Evolutionary conservation across 192 early-diverging fungal species (phyloP), one percentile per base, ranked within the genome.

Genomic region (Backusella mclennaniae): DNA sequence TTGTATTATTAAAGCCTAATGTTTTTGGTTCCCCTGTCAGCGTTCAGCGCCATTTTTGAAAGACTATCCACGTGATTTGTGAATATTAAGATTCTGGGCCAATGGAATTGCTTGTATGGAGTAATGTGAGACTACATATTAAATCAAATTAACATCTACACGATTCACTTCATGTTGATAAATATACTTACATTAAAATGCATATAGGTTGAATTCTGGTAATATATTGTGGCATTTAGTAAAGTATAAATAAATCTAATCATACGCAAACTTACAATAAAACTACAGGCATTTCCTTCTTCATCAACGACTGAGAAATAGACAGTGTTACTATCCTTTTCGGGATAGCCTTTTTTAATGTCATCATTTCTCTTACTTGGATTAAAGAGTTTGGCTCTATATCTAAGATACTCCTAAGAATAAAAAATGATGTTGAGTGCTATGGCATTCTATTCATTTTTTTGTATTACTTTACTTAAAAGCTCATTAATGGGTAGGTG

Each of bases 201-300:
- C 67, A 75, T 76, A 77, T 74, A 89, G 56, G 84, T 85, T 42
- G 87, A 88, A 81, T 86, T 90, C 80, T 86, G 74, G n/a, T n/a
- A 49, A 53, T 35, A 44, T 44, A 42, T 44, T 6, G 26, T 59
- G 4, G 21, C n/a, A 11, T 12, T 59, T 23, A 59, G 53, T 23
- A 59, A 11, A 8, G 0, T 56, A 21, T 8, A 82, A 44, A n/a
- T 21, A 49, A 35, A 66, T 76, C 31, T 35, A 35, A 39, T 4
- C 59, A n/a, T 8, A 44, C 1, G n/a, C 4, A 46, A 0, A 75
- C 83, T 80, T 82, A 84, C 85, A 71, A 95, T 92, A 77, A 93
- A 93, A 80, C 89, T 90, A 83, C 93, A 94, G 12, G 94, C 94
- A 77, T 94, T 94, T 41, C 94, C 94, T 56, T 93, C 87, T 44